Percentiles rank a stretch among this genome's conserved stretches.
Evolutionary conservation across 192 early-diverging fungal genomes (phyloP).

Genomic region (Powellomyces hirtus): DNA sequence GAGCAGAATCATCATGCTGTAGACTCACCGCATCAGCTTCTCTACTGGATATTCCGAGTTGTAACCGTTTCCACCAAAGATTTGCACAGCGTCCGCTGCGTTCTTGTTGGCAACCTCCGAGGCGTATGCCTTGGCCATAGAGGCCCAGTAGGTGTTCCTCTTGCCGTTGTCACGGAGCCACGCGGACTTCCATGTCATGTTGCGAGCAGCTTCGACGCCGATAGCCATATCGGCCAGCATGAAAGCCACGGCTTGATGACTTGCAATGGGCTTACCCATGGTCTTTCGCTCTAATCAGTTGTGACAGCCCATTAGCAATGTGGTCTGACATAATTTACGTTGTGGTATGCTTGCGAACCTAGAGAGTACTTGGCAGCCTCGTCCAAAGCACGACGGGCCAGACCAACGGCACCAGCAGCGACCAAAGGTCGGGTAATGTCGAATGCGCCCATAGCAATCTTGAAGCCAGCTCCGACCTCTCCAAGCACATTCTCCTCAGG

Average conservation of each 20-base stretch:
- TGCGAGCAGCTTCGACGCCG: constrained; percentile 81
- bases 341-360: constrained; percentile 14
- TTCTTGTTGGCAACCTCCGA: constrained; percentile 58
- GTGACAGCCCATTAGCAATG: neutral
- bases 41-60: constrained; percentile 92
- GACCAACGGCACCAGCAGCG: constrained; percentile 82
- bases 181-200: constrained; percentile 82
- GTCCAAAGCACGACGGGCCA: constrained; percentile 89
- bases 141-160: constrained; percentile 90
- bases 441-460: constrained; percentile 96
- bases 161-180: constrained; percentile 84
- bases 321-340: neutral
- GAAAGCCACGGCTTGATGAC: constrained; percentile 89
- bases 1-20: neutral
- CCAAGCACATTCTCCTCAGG: constrained; percentile 79
- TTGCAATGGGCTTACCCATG: constrained; percentile 84
- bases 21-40: constrained; percentile 74
- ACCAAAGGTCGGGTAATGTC: constrained; percentile 91
- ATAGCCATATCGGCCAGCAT: constrained; percentile 99
- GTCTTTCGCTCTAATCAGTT: constrained; percentile 86
- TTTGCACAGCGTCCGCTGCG: constrained; percentile 89
- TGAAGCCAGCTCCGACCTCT: constrained; percentile 87
- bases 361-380: constrained; percentile 84
- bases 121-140: constrained; percentile 81
- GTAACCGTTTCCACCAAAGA: constrained; percentile 91